Evolutionary conservation across 140 eudicot species (phyloP), one percentile per base, ranked within the genome.

Genomic region (Stevia rebaudiana): DNA sequence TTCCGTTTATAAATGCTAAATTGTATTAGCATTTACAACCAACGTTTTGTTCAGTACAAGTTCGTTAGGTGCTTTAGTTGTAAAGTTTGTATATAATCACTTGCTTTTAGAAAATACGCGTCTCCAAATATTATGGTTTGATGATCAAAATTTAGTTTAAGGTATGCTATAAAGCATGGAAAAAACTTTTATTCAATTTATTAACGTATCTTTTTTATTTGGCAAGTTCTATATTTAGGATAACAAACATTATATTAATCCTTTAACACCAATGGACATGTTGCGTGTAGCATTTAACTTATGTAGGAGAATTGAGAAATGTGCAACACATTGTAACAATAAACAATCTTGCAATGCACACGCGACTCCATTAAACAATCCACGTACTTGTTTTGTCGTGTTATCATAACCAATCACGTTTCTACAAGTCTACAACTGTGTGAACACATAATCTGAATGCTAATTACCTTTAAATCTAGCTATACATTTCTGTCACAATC

Each of bases 301-400:
- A 40, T 51, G 42, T n/a, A n/a, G n/a, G n/a, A n/a, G n/a, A n/a
- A 71, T 18, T 16, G 35, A 7, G 54, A 73, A 55, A 46, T 28
- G 39, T 57, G 62, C 35, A 74, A 57, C 39, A 57, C 22, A n/a
- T 56, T 23, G 40, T 23, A 63, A 22, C 54, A 57, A 1, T 33
- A 73, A 47, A 55, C 33, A 36, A 46, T 73, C 33, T 52, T 6
- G 23, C 68, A 65, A 22, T 64, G n/a, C 13, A 46, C 52, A 42
- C 43, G 3, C 31, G 67, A 30, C 58, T 53, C 11, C 18, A n/a
- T n/a, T n/a, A 23, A 39, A 50, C 6, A 23, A 28, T 55, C 24
- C 47, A 4, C n/a, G 22, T 30, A 57, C 74, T 11, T 18, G 48
- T 30, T 56, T 69, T 69, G 47, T 56, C 5, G 15, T 41, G 42